Conservation (phyloP, 2,329 filamentous ascomycete genomes). For the Cyclaneusma minus region DNA sequence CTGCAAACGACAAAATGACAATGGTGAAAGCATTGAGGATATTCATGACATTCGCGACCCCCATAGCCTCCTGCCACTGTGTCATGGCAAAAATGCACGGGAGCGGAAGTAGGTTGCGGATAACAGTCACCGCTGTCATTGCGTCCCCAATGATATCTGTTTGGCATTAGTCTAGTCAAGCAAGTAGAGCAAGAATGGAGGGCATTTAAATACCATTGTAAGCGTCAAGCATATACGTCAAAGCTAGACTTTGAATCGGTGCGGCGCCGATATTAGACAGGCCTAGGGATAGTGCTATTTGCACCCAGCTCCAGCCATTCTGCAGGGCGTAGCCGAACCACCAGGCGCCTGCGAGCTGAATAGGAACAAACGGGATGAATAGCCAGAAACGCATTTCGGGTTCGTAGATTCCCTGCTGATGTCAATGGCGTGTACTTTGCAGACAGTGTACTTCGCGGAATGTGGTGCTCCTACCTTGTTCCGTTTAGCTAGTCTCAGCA, state of each 20-base stretch:
- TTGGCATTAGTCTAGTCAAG: conserved; percentile 4
- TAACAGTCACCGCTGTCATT: conserved; percentile 26
- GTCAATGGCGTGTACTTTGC: conserved; percentile 1
- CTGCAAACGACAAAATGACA: conserved; percentile 14
- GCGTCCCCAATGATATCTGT: conserved; percentile 29
- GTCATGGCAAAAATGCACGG: conserved; percentile 29
- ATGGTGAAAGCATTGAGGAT: conserved; percentile 21
- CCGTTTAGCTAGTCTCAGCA: conserved; percentile 19
- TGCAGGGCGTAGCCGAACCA: conserved; percentile 22
- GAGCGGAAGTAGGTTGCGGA: conserved; percentile 26
- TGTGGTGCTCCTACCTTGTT: conserved; percentile 27
- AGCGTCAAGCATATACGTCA: conserved; percentile 24
- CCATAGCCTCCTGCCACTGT: conserved; percentile 17
- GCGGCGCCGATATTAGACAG: conserved; percentile 22
- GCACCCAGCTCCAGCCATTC: conserved; percentile 14
- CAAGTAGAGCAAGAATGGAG: conserved; percentile 1
- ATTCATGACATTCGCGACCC: conserved; percentile 24
- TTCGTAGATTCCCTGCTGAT: not conserved
- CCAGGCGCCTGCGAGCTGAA: conserved; percentile 20
- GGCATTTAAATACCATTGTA: conserved; percentile 17
- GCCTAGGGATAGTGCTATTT: conserved; percentile 21
- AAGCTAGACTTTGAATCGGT: conserved; percentile 17
- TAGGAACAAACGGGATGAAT: conserved; percentile 12
- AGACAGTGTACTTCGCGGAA: conserved; percentile 20
- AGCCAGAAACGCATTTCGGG: not conserved